phyloP scores from a whole-genome alignment of 1,139 yeast species.

The Kluyveromyces marxianus region DNA sequence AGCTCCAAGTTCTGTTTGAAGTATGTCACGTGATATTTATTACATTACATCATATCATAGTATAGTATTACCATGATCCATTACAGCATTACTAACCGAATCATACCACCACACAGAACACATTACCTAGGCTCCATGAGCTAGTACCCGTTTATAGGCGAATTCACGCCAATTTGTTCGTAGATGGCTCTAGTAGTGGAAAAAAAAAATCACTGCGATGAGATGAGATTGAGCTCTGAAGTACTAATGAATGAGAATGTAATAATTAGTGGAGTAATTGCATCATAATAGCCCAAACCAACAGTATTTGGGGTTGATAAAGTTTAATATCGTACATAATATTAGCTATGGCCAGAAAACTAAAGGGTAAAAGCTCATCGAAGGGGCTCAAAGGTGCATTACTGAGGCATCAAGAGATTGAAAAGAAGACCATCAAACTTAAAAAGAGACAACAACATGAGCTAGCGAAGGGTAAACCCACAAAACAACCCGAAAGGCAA shows the following conservation, averaged over 20 bases:
- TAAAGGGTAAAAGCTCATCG: constrained; percentile 28
- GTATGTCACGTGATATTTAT: constrained; percentile 17
- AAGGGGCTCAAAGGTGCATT: constrained; percentile 47
- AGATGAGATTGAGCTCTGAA: not conserved
- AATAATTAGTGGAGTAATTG: too few relatives aligned
- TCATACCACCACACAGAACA: not conserved
- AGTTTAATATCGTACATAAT: too few relatives aligned
- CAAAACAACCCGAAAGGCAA: constrained; percentile 22
- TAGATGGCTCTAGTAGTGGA: not conserved
- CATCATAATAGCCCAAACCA: too few relatives aligned
- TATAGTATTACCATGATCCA: not conserved
- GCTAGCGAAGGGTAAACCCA: constrained; percentile 19
- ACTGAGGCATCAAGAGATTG: constrained; percentile 26
- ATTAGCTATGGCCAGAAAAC: constrained; percentile 25
- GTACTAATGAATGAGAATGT: too few relatives aligned
- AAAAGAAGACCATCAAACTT: constrained; percentile 11
- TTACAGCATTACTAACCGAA: not conserved
- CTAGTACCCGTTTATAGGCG: constrained; percentile 2
- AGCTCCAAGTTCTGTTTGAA: constrained; percentile 33
- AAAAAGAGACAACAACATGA: constrained; percentile 19
- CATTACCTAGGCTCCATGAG: constrained; percentile 1
- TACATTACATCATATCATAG: not conserved
- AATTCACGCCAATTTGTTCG: constrained; percentile 1
- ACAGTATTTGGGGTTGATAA: too few relatives aligned
- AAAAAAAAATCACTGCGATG: not conserved